phyloP scores from a whole-genome alignment of 495 filamentous ascomycete genomes.

The Tetracladium setigerum region DNA sequence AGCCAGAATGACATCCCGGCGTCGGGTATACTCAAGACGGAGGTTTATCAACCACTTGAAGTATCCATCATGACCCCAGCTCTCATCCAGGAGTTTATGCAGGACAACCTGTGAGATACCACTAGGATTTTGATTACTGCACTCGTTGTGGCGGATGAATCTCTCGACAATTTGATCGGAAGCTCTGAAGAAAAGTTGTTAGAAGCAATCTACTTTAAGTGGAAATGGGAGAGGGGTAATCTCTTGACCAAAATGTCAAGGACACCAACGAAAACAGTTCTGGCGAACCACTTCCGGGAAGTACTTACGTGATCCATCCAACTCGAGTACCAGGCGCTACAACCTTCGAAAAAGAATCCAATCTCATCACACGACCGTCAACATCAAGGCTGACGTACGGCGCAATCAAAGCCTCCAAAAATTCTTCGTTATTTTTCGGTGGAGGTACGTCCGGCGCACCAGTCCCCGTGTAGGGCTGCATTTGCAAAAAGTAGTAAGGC shows the following conservation, averaged over 20 bases:
- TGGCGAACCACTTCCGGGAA: no score
- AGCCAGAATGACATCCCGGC: conserved; percentile 67
- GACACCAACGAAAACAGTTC: no score
- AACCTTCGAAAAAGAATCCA: conserved; percentile 81
- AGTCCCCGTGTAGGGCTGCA: conserved; percentile 68
- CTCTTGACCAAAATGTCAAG: no score
- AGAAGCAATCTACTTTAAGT: no score
- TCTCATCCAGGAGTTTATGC: conserved; percentile 85
- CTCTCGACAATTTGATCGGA: conserved; percentile 77
- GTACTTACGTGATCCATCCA: conserved; percentile 58
- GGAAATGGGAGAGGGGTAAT: no score
- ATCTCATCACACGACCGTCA: conserved; percentile 59
- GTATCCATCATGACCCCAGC: conserved; percentile 91
- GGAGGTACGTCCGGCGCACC: conserved; percentile 33
- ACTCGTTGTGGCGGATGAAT: conserved; percentile 70
- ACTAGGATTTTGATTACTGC: conserved; percentile 71
- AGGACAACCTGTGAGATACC: conserved; percentile 77
- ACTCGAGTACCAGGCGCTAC: conserved; percentile 68
- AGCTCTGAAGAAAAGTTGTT: conserved; percentile 25
- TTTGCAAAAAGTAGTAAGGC: conserved; percentile 96
- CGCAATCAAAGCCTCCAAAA: conserved; percentile 44
- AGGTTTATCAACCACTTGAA: conserved; percentile 84
- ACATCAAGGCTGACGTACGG: conserved; percentile 59
- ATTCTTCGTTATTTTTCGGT: conserved; percentile 28
- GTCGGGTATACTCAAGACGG: conserved; percentile 71